Evolutionary conservation across 1,284 basidiomycete species (phyloP), one percentile per base, ranked within the genome.

Genomic region (Mycena citricolor): DNA sequence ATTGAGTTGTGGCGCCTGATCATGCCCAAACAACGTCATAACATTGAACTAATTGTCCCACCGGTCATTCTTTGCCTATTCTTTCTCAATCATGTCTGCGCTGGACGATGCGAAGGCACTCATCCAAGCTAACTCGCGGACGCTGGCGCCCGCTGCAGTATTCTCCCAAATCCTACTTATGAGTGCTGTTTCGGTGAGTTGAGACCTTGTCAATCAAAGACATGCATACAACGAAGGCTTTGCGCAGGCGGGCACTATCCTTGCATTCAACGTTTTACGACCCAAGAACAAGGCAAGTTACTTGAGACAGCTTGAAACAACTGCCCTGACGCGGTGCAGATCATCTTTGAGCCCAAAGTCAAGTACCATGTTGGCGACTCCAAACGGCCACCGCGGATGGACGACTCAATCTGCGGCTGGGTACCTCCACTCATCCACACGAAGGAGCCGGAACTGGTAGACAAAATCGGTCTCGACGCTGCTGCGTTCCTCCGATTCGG

Each of bases 391-490:
- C 91, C 90, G 11, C 76, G 79, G 30, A 86, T 94, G 61, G 86
- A 85, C 44, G 83, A 89, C 62, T 84, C 87, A 3, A 67, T 93
- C 44, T 80, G 90, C 36, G 88, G 89, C 42, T 95, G 94, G 95
- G 70, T 98, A 1, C 83, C 84, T 17, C 94, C 95, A 2, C 77
- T 98, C 16, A 59, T 93, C 38, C 78, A 82, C 51, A 85, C 87
- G 22, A 86, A 87, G 57, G 95, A 99, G 65, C 81, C 86, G 21
- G 86, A 93, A 55, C 79, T 98, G 32, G 73, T 98, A 23, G 82
- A 90, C 55, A 93, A 94, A 62, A 79, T 97, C 58, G 95, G 91
- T 13, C 80, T 97, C 16, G 97, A 99, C 62, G 95, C 94, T 0
- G 86, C 93, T 38, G 79, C 89, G 11, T 99, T 91, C 65, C 79